phyloP scores from a whole-genome alignment of 1,284 basidiomycete genomes.

The Takashimella koratensis region DNA sequence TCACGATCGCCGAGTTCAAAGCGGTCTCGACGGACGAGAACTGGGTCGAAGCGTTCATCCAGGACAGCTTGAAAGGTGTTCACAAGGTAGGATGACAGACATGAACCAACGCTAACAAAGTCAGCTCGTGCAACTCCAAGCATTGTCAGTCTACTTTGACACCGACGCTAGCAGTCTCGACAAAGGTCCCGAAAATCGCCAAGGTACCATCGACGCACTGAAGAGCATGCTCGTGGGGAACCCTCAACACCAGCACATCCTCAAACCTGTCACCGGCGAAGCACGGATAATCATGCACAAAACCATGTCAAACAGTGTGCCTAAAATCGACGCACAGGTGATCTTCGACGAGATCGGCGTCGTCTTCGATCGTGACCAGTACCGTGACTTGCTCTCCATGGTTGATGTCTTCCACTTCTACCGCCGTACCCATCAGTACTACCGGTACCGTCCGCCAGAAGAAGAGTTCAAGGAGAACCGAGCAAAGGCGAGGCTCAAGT shows the following conservation, averaged over 20 bases:
- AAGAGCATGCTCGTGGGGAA: constrained; percentile 66
- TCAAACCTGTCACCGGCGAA: constrained; percentile 94
- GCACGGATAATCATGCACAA: constrained; percentile 85
- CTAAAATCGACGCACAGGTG: constrained; percentile 84
- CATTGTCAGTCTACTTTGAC: constrained; percentile 92
- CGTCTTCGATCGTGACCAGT: constrained; percentile 89
- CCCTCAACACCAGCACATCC: constrained; percentile 83
- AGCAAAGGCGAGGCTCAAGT: constrained; percentile 70
- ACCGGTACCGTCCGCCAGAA: constrained; percentile 67
- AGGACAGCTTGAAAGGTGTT: constrained; percentile 80
- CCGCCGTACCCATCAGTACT: constrained; percentile 83
- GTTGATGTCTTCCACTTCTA: constrained; percentile 98
- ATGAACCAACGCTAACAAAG: not conserved
- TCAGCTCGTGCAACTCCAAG: constrained; percentile 80
- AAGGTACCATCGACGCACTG: constrained; percentile 74
- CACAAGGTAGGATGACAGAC: constrained; percentile 65
- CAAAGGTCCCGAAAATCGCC: constrained; percentile 56
- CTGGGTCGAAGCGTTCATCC: constrained; percentile 94
- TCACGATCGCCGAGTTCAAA: constrained; percentile 88
- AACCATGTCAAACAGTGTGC: constrained; percentile 65
- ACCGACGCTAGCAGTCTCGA: constrained; percentile 78
- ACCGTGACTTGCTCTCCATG: constrained; percentile 88
- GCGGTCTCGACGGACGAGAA: constrained; percentile 88
- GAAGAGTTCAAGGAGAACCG: constrained; percentile 63
- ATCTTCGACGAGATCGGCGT: constrained; percentile 94